Conservation (phyloP, 495 filamentous ascomycete species). For the Penicillium antarcticum region DNA sequence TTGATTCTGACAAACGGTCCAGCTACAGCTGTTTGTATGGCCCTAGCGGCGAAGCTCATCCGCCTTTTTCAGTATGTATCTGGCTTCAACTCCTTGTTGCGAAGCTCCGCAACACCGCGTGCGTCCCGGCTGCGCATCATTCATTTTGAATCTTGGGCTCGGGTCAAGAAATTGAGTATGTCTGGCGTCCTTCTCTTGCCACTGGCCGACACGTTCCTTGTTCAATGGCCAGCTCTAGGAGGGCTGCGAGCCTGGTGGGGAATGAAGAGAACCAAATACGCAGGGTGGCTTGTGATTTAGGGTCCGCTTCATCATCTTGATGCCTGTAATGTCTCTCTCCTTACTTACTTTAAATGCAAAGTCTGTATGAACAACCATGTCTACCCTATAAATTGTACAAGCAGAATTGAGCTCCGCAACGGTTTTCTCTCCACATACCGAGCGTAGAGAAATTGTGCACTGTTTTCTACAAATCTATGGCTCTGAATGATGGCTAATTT, state of each 20-base stretch:
- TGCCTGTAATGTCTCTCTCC: too few relatives aligned
- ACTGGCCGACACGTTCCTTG: conserved; percentile 66
- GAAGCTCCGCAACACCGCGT: neutral
- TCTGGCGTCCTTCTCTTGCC: conserved; percentile 69
- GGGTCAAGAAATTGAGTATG: conserved; percentile 73
- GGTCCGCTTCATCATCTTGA: neutral
- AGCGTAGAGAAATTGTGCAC: conserved; percentile 1
- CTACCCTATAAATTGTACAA: neutral
- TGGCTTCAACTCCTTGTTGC: neutral
- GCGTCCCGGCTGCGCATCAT: conserved; percentile 62
- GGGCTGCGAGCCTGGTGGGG: conserved; percentile 41
- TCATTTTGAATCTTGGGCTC: conserved; percentile 90
- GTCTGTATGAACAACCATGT: neutral
- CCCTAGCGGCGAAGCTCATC: conserved; percentile 63
- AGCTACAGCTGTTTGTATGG: conserved; percentile 76
- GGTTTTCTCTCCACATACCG: conserved; percentile 13
- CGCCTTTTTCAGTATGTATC: conserved; percentile 49
- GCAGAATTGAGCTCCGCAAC: neutral
- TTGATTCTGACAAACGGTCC: conserved; percentile 87
- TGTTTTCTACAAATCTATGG: too few relatives aligned
- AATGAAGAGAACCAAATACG: conserved; percentile 42
- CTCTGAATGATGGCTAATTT: too few relatives aligned
- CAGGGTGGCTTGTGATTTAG: conserved; percentile 46
- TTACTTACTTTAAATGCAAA: neutral
- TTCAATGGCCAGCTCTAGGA: conserved; percentile 66